phyloP scores from a whole-genome alignment of 2,329 filamentous ascomycete species.

The Ascocoryne sarcoides region DNA sequence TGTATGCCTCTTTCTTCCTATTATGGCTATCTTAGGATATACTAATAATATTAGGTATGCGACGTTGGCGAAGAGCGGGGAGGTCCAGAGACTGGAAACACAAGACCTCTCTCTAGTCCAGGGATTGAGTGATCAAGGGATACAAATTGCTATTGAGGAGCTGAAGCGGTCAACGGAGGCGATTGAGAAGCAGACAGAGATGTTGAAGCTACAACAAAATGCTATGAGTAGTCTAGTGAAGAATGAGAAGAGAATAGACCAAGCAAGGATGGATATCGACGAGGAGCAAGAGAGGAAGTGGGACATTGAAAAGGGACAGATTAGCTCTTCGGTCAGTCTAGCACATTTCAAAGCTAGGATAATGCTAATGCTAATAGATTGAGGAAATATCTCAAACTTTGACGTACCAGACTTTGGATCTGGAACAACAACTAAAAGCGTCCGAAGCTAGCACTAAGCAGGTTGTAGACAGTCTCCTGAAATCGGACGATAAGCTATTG shows the following conservation, averaged over 20 bases:
- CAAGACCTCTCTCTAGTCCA: conserved; percentile 40
- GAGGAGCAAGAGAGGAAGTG: conserved; percentile 34
- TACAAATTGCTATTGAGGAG: conserved; percentile 52
- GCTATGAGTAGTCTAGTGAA: conserved; percentile 46
- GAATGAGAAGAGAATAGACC: conserved; percentile 30
- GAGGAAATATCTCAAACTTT: conserved; percentile 40
- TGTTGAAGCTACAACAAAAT: conserved; percentile 52
- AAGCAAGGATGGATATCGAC: conserved; percentile 31
- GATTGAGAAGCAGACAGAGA: conserved; percentile 55
- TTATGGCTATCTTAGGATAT: background rate
- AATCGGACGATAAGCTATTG: conserved; percentile 57
- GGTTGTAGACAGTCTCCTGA: conserved; percentile 41
- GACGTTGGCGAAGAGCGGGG: conserved; percentile 39
- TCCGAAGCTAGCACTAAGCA: conserved; percentile 38
- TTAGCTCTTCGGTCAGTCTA: conserved; percentile 34
- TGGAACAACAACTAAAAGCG: conserved; percentile 42
- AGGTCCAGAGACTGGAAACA: conserved; percentile 32
- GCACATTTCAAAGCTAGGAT: background rate
- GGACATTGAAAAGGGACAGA: conserved; percentile 33
- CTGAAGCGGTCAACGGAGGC: conserved; percentile 55
- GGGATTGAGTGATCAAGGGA: conserved; percentile 49
- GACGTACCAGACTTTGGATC: conserved; percentile 37
- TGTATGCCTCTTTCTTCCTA: conserved; percentile 31
- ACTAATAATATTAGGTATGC: conserved; percentile 36
- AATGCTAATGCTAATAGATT: conserved; percentile 30